Base-by-base conservation (phyloP, 495 filamentous ascomycete genomes). In the Podospora pseudopauciseta region DNA sequence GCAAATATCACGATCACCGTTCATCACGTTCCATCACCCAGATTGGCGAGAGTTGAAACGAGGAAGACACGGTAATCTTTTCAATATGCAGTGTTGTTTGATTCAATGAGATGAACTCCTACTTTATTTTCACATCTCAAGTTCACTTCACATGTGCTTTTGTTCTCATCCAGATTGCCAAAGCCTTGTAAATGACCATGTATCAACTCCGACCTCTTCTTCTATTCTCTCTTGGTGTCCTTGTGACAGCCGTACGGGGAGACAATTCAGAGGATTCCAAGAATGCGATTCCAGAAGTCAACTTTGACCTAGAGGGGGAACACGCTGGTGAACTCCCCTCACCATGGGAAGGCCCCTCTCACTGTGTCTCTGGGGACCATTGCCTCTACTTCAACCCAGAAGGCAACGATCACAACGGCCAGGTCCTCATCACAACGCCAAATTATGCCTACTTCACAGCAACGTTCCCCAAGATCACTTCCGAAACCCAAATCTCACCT, bases 381-480 rank as follows among this genome's bases (percentile, higher is more conserved):
- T 82, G 81, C 63, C 65, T 80, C 9, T 83, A 71, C 62, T 70
- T 68, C 58, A 79, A 78, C 64, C 65, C 32, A 7, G 20, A 26
- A 3, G 39, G 39, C 61, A 19, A 60, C 6, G 60, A 72, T 20
- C 68, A 72, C 39, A 73, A 75, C 53, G 80, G 80, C 32, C 67
- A 78, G 19, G 73, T 73, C 2, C 67, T 82, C 15, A 60, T 82
- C 53, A 79, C 79, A 3, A 76, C 69, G 5, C 58, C 75, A 26
- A 70, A 63, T 0, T 74, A 77, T 58, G 75, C 77, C 11, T 61
- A 66, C 1, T 63, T 76, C 26, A 67, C 71, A 18, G 67, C 71
- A 28, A 65, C 53, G 0, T 77, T 74, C 58, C 65, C 71, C 27
- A n/a, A 30, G 1, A 16, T 66, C 0, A 19, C 56, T n/a, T 63